Percentiles rank a stretch among this genome's conserved stretches.
Evolutionary conservation across 768 basidiomycete species (phyloP).

Genomic region (Kwoniella sp.): DNA sequence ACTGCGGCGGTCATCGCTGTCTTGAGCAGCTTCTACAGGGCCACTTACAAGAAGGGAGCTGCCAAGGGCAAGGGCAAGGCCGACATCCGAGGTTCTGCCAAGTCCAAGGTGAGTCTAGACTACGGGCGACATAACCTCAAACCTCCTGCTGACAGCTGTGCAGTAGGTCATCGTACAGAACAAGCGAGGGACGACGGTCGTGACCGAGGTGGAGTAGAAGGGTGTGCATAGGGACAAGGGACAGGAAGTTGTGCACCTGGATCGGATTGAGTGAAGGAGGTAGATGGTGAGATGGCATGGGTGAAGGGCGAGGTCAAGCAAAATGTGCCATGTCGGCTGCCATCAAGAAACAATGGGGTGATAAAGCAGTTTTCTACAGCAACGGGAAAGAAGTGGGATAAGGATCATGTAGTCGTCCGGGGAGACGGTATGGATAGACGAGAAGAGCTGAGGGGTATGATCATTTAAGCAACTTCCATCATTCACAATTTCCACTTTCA

Average conservation of each 20-base stretch:
- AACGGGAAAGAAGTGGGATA: too few species aligned
- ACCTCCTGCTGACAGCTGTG: constrained; percentile 23
- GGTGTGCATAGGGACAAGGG: neutral
- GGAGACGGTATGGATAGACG: too few species aligned
- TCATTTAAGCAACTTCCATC: too few species aligned
- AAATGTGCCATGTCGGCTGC: neutral
- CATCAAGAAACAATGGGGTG: too few species aligned
- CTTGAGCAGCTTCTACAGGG: constrained; percentile 53
- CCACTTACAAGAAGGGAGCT: constrained; percentile 55
- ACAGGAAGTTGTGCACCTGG: too few species aligned
- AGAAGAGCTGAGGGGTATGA: too few species aligned
- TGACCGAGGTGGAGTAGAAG: constrained; percentile 31
- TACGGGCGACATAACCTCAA: neutral
- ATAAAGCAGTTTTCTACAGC: too few species aligned
- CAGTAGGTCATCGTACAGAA: constrained; percentile 43
- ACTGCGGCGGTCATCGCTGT: neutral
- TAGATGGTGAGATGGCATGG: too few species aligned
- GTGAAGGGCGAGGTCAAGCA: neutral
- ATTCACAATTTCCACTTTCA: neutral
- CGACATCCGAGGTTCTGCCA: constrained; percentile 44
- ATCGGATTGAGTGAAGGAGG: neutral
- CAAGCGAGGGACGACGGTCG: constrained; percentile 28
- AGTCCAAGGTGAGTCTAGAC: constrained; percentile 48
- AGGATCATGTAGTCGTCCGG: too few species aligned
- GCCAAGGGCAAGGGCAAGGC: constrained; percentile 33